Conservation (phyloP, 2,329 filamentous ascomycete genomes). For the Aspergillus sp. region DNA sequence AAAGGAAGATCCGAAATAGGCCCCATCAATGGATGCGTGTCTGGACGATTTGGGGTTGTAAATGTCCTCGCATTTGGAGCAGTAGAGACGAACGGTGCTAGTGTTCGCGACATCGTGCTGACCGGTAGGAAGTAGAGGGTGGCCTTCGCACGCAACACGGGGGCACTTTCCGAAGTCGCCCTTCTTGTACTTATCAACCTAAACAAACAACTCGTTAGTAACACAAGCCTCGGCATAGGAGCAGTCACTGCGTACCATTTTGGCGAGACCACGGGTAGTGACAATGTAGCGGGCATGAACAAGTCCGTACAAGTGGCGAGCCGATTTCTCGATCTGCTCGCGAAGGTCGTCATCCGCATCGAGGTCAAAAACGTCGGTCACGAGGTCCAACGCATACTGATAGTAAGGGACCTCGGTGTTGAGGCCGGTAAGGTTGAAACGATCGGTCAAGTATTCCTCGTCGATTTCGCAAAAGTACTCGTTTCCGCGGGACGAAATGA, state of each 20-base stretch:
- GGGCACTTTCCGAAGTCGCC: conserved; percentile 98
- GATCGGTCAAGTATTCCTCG: conserved; percentile 96
- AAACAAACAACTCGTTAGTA: conserved; percentile 12
- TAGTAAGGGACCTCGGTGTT: conserved; percentile 99
- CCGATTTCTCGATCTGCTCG: conserved; percentile 96
- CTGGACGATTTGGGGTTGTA: conserved; percentile 98
- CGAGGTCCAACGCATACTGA: conserved; percentile 94
- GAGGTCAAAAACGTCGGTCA: conserved; percentile 97
- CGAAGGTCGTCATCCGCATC: conserved; percentile 98
- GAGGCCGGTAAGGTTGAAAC: conserved; percentile 95
- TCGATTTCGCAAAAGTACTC: conserved; percentile 99
- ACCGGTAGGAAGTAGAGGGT: conserved; percentile 92
- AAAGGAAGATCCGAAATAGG: conserved; percentile 97
- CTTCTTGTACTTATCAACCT: conserved; percentile 99
- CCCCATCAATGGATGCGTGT: conserved; percentile 91
- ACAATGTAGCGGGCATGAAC: conserved; percentile 97
- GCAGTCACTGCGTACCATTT: conserved; percentile 75
- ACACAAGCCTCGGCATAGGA: not conserved
- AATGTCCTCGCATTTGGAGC: conserved; percentile 92
- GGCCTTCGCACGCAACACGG: conserved; percentile 88
- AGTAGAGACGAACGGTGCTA: conserved; percentile 95
- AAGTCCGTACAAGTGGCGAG: conserved; percentile 89
- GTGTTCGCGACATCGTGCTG: conserved; percentile 84
- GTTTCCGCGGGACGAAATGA: conserved; percentile 95
- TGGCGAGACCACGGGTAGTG: conserved; percentile 86